Evolutionary conservation across 2,329 filamentous ascomycete species (phyloP), one percentile per base, ranked within the genome.

Genomic region (Xylogone sp.): DNA sequence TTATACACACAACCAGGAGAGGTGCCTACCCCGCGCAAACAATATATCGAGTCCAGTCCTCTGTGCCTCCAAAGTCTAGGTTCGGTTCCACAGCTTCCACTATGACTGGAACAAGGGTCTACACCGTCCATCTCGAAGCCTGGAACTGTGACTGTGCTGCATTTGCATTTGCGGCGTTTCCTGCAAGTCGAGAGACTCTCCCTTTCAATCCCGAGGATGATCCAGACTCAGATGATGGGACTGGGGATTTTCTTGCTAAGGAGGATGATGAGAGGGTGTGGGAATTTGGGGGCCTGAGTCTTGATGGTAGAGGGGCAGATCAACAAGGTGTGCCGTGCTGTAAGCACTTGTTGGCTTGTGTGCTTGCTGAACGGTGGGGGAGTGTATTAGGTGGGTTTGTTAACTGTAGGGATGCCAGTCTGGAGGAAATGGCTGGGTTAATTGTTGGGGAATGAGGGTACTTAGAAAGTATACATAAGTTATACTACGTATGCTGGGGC

Each of bases 101-200:
- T 50, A 55, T 65, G 50, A 51, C 61, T 45, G 53, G 63, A 9
- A 56, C 43, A 27, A 53, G 45, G 34, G 63, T 65, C 47, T 95
- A 97, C 69, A 75, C 88, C 60, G 88, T 97, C 16, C 81, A 85
- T 9, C 76, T 92, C 1, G 61, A 68, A 1, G 82, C 86, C 1
- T 97, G 94, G 94, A 91, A 87, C 68, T 99, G 94, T 69, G 89
- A 83, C 1, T 99, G 94, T 72, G 87, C 91, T 3, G 85, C 84
- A 1, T 97, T 97, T 68, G 79, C 86, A 0, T 85, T 95, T 56
- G 76, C 85, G 19, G 81, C 86, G 2, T 92, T 91, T 59, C 75
- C 76, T 21, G 60, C 67, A 49, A 39, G 53, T 39, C 47, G 50
- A 20, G n/a, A 46, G 4, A 18, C 5, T 5, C 42, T 18, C 5